Conservation (phyloP, 768 basidiomycete genomes). For the Leucosporidium scottii region DNA sequence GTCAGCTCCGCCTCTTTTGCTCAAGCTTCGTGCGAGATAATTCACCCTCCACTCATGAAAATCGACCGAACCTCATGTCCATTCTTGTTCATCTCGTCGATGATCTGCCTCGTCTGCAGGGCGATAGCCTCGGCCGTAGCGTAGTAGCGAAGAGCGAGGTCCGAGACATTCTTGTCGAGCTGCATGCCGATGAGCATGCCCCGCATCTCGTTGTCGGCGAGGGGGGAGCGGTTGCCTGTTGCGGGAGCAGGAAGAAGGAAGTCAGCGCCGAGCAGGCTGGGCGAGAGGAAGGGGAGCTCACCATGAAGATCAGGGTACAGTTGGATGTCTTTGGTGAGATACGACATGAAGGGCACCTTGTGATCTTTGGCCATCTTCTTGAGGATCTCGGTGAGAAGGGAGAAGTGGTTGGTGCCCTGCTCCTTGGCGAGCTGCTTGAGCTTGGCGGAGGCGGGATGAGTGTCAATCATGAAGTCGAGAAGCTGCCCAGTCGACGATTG, state of each 20-base stretch:
- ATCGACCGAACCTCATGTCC: conserved; percentile 77
- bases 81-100: conserved; percentile 77
- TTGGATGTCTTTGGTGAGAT: conserved; percentile 77
- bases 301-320: conserved; percentile 95
- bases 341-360: conserved; percentile 52
- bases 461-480: conserved; percentile 89
- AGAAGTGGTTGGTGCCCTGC: conserved; percentile 45
- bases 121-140: conserved; percentile 87
- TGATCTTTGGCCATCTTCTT: conserved; percentile 44
- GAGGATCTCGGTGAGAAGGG: conserved; percentile 62
- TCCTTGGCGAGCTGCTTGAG: conserved; percentile 60
- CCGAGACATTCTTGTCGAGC: conserved; percentile 64
- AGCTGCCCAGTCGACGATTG: conserved; percentile 99
- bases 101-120: conserved; percentile 49
- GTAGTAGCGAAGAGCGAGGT: conserved; percentile 84
- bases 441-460: conserved; percentile 73
- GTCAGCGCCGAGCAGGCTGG: neutral
- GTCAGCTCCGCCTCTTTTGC: neutral
- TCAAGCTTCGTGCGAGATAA: neutral
- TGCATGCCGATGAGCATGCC: conserved; percentile 83
- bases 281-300: conserved; percentile 38
- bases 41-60: conserved; percentile 61
- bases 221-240: conserved; percentile 87
- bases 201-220: conserved; percentile 91
- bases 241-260: neutral